Evolutionary conservation across 176 grass and related monocot species (phyloP).

Genomic region (maize (Zea mays)): DNA sequence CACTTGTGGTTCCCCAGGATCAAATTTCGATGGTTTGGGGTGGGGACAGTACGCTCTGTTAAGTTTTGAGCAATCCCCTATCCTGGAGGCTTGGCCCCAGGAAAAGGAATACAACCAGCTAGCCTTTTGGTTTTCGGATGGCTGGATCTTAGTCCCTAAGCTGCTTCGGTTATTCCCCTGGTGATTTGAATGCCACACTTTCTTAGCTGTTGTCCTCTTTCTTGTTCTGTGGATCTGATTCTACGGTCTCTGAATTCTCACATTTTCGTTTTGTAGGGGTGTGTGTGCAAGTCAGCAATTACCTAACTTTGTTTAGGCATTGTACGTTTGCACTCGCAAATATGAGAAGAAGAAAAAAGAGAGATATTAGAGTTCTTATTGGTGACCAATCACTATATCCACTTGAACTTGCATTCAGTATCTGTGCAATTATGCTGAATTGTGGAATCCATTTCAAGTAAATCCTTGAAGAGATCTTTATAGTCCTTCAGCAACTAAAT

Average conservation of each 20-base stretch:
- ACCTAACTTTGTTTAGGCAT: not conserved
- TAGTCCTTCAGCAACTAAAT: conserved; percentile 2
- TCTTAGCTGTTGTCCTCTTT: conserved; percentile 13
- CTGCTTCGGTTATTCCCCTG: not conserved
- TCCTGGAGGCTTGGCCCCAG: conserved; percentile 3
- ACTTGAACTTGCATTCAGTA: not conserved
- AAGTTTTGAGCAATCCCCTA: conserved; percentile 3
- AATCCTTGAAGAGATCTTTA: not conserved
- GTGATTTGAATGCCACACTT: conserved; percentile 20
- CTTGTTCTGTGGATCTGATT: conserved; percentile 44
- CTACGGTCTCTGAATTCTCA: conserved; percentile 16
- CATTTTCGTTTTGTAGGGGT: not conserved
- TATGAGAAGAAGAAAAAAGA: not conserved
- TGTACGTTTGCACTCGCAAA: not conserved
- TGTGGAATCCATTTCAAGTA: not conserved
- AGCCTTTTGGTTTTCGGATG: conserved; percentile 32
- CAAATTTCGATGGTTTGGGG: conserved; percentile 1
- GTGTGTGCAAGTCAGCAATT: not conserved
- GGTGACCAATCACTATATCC: not conserved
- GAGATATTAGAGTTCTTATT: not conserved
- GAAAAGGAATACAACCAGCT: not conserved
- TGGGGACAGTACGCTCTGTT: conserved; percentile 17
- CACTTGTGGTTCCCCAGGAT: conserved; percentile 32
- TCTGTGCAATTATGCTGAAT: not conserved
- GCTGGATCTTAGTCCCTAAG: not conserved